Percentiles rank a stretch among this genome's conserved stretches.
These are phyloP conservation scores for Zostera marina DNA, from an alignment of 116 monocot species.

Conservation along the genomic window DNA sequence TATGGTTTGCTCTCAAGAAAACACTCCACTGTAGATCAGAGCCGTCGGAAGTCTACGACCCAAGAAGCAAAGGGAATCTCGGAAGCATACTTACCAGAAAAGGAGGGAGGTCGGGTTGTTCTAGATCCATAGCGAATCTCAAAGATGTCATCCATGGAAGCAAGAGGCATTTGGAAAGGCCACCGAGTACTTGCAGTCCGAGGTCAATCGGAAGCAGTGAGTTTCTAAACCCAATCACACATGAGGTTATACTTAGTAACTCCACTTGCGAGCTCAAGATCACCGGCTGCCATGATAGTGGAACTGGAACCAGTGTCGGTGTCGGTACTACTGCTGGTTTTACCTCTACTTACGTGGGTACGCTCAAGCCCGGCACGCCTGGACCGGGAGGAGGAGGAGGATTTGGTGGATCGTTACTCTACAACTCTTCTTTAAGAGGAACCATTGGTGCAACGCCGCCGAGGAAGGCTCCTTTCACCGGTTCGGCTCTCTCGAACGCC, in stretches of 20 bases:
- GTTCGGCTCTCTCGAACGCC: constrained; percentile 14
- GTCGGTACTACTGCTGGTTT: neutral
- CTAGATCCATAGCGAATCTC: constrained; percentile 87
- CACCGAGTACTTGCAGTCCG: constrained; percentile 55
- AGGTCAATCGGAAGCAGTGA: constrained; percentile 73
- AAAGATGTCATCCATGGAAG: constrained; percentile 81
- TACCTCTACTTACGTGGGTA: constrained; percentile 32
- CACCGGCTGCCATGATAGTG: constrained; percentile 13
- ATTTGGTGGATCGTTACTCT: constrained; percentile 2
- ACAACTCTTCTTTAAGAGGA: constrained; percentile 22
- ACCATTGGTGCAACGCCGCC: constrained; percentile 17
- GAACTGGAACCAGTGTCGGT: neutral
- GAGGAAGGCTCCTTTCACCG: constrained; percentile 16
- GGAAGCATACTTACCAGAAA: constrained; percentile 27
- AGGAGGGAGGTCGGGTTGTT: constrained; percentile 64
- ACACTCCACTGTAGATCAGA: constrained; percentile 65
- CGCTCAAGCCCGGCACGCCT: constrained; percentile 59
- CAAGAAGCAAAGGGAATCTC: constrained; percentile 24
- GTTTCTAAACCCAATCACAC: constrained; percentile 66
- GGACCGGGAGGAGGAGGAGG: constrained; percentile 43
- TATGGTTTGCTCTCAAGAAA: constrained; percentile 69
- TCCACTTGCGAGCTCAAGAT: constrained; percentile 32
- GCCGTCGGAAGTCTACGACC: constrained; percentile 58
- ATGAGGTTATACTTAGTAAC: constrained; percentile 52
- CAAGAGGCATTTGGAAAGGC: constrained; percentile 24